phyloP scores from a whole-genome alignment of 306 rosid species.

The Ammopiptanthus mongolicus region DNA sequence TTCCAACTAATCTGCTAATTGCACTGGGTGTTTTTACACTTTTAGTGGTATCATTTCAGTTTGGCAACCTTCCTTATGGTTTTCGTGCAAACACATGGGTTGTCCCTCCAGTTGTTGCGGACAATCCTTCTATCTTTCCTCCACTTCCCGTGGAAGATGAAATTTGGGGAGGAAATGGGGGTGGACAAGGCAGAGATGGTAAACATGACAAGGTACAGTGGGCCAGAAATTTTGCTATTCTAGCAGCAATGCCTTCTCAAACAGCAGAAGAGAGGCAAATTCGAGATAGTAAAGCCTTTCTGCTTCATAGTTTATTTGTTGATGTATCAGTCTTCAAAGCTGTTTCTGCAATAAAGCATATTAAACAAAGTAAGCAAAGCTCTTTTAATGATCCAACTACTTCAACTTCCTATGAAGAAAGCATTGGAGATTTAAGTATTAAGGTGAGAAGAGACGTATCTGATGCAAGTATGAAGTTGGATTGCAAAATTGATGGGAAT shows the following conservation, averaged over 20 bases:
- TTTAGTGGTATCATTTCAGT: slow-evolving; percentile 50
- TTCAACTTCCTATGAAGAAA: slow-evolving; percentile 53
- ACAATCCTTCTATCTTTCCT: slow-evolving; percentile 58
- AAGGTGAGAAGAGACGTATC: slow-evolving; percentile 71
- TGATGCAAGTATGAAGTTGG: slow-evolving; percentile 76
- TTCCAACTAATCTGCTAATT: not conserved
- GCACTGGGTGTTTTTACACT: slow-evolving; percentile 12
- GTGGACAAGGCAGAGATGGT: slow-evolving; percentile 84
- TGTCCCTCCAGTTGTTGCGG: slow-evolving; percentile 82
- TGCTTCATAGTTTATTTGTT: slow-evolving; percentile 92
- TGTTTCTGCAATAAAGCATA: slow-evolving; percentile 55
- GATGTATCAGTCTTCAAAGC: slow-evolving; percentile 83
- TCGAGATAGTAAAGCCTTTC: slow-evolving; percentile 88
- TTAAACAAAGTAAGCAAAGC: slow-evolving; percentile 36
- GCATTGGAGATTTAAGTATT: slow-evolving; percentile 62
- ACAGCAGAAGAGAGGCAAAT: slow-evolving; percentile 88
- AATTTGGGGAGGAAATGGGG: slow-evolving; percentile 91
- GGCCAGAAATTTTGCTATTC: slow-evolving; percentile 81
- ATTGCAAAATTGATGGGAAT: slow-evolving; percentile 80
- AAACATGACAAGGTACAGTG: slow-evolving; percentile 67
- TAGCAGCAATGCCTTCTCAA: slow-evolving; percentile 87
- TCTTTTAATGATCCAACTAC: slow-evolving; percentile 28
- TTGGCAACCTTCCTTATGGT: slow-evolving; percentile 97
- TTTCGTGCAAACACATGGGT: slow-evolving; percentile 95
- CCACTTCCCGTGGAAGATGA: slow-evolving; percentile 88